Evolutionary conservation across 2,329 filamentous ascomycete species (phyloP).

Genomic region (Diaporthe velutina): DNA sequence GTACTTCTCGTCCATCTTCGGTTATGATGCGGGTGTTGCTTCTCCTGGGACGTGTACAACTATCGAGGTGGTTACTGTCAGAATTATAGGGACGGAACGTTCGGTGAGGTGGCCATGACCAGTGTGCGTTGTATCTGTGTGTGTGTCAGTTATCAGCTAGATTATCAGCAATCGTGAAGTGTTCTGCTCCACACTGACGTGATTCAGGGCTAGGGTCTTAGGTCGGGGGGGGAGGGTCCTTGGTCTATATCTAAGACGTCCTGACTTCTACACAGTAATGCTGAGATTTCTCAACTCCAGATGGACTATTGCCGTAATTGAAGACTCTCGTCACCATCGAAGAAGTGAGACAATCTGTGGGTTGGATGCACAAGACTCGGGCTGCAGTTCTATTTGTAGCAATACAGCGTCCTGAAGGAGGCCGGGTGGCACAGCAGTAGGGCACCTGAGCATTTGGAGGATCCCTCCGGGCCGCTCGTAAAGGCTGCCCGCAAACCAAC

Average conservation of each 20-base stretch:
- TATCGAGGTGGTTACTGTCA: background rate
- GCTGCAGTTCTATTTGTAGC: background rate
- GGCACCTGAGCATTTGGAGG: background rate
- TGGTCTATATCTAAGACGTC: background rate
- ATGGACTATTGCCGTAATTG: background rate
- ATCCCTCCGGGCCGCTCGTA: background rate
- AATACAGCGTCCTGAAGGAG: conserved; percentile 5
- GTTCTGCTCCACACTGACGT: conserved; percentile 4
- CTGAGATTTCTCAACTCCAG: background rate
- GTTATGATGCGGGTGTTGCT: background rate
- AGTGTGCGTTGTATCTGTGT: background rate
- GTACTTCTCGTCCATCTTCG: conserved; percentile 37
- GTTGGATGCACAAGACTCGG: background rate
- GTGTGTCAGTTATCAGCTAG: background rate
- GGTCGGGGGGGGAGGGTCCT: background rate
- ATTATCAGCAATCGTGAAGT: conserved; percentile 16
- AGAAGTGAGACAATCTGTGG: background rate
- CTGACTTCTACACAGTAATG: background rate
- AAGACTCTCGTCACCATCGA: background rate
- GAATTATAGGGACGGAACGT: background rate
- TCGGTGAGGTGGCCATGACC: conserved; percentile 18
- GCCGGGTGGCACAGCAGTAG: background rate
- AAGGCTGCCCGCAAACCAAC: background rate
- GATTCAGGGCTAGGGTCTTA: conserved; percentile 7
- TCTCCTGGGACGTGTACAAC: background rate